Conservation (phyloP, 495 filamentous ascomycete genomes). For the Penicillium samsonianum region DNA sequence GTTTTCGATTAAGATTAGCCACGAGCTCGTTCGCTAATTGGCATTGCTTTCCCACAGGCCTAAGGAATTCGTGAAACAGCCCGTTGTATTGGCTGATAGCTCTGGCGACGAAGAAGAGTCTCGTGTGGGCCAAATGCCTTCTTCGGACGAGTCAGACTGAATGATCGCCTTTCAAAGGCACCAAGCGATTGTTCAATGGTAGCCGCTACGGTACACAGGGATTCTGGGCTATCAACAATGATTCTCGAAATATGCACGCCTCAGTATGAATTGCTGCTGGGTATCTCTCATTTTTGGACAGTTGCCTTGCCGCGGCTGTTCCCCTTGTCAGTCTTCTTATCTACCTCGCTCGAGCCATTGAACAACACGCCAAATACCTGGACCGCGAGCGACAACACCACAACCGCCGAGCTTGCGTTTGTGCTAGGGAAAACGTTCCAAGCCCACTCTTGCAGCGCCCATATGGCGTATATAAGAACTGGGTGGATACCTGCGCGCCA, state of each 20-base stretch:
- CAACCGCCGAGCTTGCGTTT: constrained; percentile 69
- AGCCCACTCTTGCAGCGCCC: constrained; percentile 89
- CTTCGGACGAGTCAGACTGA: constrained; percentile 59
- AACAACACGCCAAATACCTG: constrained; percentile 55
- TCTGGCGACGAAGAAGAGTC: constrained; percentile 66
- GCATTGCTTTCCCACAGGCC: constrained; percentile 58
- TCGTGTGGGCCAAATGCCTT: constrained; percentile 78
- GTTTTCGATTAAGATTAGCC: not conserved
- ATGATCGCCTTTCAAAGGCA: constrained; percentile 13
- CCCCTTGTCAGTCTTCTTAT: constrained; percentile 13
- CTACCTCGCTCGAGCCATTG: constrained; percentile 25
- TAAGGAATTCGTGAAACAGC: constrained; percentile 70
- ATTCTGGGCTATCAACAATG: not conserved
- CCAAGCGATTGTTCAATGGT: constrained; percentile 1
- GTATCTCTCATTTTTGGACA: constrained; percentile 23
- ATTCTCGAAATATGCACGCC: constrained; percentile 4
- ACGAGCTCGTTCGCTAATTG: not conserved
- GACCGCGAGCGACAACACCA: constrained; percentile 67
- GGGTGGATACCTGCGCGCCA: constrained; percentile 81
- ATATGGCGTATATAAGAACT: constrained; percentile 66
- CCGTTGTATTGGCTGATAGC: constrained; percentile 38
- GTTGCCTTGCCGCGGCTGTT: constrained; percentile 22
- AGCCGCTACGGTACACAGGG: not conserved
- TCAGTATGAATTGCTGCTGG: constrained; percentile 8
- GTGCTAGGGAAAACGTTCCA: constrained; percentile 98